These are phyloP conservation scores for Volutella citrinella DNA, from an alignment of 2,329 filamentous ascomycete species.

Conservation along the genomic window DNA sequence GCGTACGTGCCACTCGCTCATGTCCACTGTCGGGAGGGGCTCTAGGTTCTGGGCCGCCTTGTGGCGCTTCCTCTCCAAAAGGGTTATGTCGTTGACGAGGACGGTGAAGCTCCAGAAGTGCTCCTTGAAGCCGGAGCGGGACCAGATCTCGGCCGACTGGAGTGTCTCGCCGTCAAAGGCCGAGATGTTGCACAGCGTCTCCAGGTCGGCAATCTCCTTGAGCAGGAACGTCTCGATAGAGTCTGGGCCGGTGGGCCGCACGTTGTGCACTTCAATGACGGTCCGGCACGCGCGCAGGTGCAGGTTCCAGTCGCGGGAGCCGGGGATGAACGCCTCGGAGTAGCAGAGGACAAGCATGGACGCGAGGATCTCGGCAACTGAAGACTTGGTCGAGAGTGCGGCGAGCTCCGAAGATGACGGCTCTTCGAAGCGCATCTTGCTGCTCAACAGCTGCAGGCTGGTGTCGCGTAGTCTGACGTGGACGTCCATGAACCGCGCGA, in stretches of 20 bases:
- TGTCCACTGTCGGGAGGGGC: neutral
- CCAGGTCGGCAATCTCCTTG: slow-evolving; percentile 6
- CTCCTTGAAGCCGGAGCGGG: neutral
- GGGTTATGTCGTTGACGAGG: slow-evolving; percentile 7
- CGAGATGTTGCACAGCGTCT: slow-evolving; percentile 6
- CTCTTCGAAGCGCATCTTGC: slow-evolving; percentile 6
- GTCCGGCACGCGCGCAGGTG: slow-evolving; percentile 7
- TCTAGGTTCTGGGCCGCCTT: neutral
- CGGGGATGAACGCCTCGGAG: slow-evolving; percentile 5
- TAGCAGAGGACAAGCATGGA: slow-evolving; percentile 8
- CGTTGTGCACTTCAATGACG: slow-evolving; percentile 3
- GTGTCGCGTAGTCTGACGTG: slow-evolving; percentile 3
- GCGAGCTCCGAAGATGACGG: neutral
- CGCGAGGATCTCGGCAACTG: slow-evolving; percentile 5
- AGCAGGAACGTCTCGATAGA: slow-evolving; percentile 7
- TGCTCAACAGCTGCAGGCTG: slow-evolving; percentile 5
- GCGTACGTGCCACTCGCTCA: slow-evolving; percentile 2
- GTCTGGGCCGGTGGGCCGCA: neutral
- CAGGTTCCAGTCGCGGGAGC: slow-evolving; percentile 6
- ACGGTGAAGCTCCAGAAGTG: slow-evolving; percentile 8
- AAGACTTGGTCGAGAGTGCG: neutral
- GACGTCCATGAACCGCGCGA: slow-evolving; percentile 1
- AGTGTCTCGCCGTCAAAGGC: slow-evolving; percentile 4
- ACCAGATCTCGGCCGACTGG: neutral
- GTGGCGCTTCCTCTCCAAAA: slow-evolving; percentile 4